phyloP scores from a whole-genome alignment of 2,329 filamentous ascomycete species.

The Aspergillus viridinutans region DNA sequence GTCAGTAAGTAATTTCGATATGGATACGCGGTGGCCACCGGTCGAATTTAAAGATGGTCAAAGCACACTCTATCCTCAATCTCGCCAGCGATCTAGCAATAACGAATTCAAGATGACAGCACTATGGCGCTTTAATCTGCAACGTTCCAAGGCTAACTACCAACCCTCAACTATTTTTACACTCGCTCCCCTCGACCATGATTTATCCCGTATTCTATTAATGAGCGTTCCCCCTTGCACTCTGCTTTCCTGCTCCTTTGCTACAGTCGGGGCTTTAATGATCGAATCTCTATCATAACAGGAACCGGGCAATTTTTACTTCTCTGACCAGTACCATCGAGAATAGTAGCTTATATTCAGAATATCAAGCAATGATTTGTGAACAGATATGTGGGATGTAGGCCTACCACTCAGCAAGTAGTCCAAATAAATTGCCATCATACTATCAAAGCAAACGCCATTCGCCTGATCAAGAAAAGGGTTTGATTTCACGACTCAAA shows the following conservation, averaged over 20 bases:
- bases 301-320: neutral
- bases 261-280: neutral
- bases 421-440: neutral
- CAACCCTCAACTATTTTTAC: neutral
- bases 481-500: neutral
- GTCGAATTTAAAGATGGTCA: no score
- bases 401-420: neutral
- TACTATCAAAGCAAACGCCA: no score
- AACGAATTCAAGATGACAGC: neutral
- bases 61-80: neutral
- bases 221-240: neutral
- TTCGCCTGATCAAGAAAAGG: neutral
- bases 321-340: neutral
- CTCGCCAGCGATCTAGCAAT: neutral
- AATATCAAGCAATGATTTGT: neutral
- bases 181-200: neutral
- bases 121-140: neutral
- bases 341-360: neutral
- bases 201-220: neutral
- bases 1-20: constrained; percentile 60
- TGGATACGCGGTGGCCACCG: neutral
- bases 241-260: neutral
- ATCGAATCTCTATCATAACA: neutral
- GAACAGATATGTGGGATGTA: neutral
- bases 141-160: neutral